phyloP scores from a whole-genome alignment of 495 filamentous ascomycete genomes.

The Amorphotheca resinae region DNA sequence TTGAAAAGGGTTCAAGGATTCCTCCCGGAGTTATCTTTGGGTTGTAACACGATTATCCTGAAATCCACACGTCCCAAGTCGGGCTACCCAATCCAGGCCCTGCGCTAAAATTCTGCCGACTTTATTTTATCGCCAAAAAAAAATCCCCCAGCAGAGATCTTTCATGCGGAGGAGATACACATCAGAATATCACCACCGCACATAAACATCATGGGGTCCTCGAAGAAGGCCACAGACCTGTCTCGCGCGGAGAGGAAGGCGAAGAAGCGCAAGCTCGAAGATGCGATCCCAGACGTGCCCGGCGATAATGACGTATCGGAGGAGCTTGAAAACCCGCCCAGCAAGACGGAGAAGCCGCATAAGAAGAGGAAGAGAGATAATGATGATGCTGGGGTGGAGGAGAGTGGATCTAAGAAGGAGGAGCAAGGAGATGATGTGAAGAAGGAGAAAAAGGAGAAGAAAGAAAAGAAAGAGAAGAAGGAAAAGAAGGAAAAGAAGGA shows the following conservation, averaged over 20 bases:
- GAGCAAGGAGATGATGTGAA: constrained; percentile 4
- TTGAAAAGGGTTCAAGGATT: too few relatives aligned
- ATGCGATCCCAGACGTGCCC: constrained; percentile 20
- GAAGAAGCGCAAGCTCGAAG: constrained; percentile 21
- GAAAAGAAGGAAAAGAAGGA: constrained; percentile 20
- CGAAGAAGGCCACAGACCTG: constrained; percentile 8
- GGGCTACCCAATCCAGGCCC: too few relatives aligned
- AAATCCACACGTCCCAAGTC: too few relatives aligned
- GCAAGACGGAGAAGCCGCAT: constrained; percentile 23
- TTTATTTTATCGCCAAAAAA: not conserved
- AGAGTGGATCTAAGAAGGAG: too few relatives aligned
- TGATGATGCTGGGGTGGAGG: constrained; percentile 23
- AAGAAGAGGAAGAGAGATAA: constrained; percentile 30
- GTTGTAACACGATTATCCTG: too few relatives aligned
- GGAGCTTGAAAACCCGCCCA: not conserved
- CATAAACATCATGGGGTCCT: constrained; percentile 9
- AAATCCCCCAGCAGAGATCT: too few relatives aligned
- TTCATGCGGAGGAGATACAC: too few relatives aligned
- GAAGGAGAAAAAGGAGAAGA: constrained; percentile 8
- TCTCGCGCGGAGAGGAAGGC: constrained; percentile 21
- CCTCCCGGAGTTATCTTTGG: too few relatives aligned
- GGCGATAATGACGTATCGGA: constrained; percentile 10
- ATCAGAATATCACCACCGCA: not conserved
- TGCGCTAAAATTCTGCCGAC: not conserved
- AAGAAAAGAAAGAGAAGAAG: constrained; percentile 15